These are phyloP conservation scores for Willaertia magna DNA, from an alignment of 208 protist genomes.

Conservation along the genomic window DNA sequence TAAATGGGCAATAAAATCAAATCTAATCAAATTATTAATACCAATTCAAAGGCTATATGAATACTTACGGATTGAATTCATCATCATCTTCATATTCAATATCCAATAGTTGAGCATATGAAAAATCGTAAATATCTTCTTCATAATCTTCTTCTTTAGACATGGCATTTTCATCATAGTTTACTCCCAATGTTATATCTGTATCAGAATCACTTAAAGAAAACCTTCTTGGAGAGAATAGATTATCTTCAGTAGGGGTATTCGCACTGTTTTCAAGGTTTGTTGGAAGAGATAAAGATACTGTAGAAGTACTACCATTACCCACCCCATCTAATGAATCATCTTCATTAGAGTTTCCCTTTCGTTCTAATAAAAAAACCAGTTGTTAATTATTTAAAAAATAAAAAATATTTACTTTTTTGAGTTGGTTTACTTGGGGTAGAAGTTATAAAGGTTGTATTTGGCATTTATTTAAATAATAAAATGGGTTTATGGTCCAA, in stretches of 20 bases:
- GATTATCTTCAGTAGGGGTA: background rate
- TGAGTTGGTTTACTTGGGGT: background rate
- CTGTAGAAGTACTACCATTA: background rate
- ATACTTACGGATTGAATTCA: background rate
- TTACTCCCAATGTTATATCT: background rate
- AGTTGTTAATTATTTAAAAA: background rate
- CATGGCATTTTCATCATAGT: background rate
- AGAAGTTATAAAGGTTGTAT: too few relatives aligned
- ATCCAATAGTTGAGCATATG: background rate
- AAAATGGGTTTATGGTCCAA: too few relatives aligned
- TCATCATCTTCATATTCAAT: conserved; percentile 11
- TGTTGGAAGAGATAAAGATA: background rate
- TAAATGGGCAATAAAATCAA: background rate
- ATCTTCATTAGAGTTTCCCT: background rate
- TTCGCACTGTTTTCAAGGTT: background rate
- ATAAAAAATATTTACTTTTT: background rate
- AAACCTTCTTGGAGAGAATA: background rate
- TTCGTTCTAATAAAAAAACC: background rate
- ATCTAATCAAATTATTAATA: background rate
- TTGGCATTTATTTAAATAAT: too few relatives aligned
- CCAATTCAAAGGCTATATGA: background rate
- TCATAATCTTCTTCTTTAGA: background rate
- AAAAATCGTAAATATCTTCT: conserved; percentile 2
- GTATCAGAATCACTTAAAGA: background rate
- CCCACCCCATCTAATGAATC: background rate